Base-by-base conservation (phyloP, 495 filamentous ascomycete species). In the Letharia columbiana region DNA sequence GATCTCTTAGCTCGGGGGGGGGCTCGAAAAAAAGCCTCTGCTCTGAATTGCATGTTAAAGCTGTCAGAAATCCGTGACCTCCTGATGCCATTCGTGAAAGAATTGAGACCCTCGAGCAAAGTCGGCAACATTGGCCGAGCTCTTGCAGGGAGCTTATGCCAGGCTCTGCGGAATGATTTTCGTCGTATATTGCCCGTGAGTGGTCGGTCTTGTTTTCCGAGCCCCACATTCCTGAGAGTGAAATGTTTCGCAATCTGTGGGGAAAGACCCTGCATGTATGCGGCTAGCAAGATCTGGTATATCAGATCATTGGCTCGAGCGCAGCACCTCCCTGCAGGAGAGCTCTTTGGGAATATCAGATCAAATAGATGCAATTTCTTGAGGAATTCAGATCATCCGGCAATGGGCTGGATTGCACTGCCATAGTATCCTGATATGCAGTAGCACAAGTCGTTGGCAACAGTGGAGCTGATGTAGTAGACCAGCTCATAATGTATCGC, bases 231-330 rank as follows among this genome's bases (percentile, higher is more conserved):
- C 60, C 42, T 33, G 0, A 15, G 28, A 12, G 28, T 59, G 33
- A 13, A 18, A n/a, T 44, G 42, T 62, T 35, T 49, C n/a, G 42
- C 4, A 6, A 31, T 6, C 7, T 62, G 60, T 49, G 60, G 60
- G 60, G 60, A 42, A 62, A 28, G 15, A 20, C 42, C 41, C 60
- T 62, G 60, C 60, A 49, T 47, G 12, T n/a, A 49, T 62, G 40
- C 60, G 42, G 40, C 45, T 62, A 37, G 42, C 18, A 39, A 47
- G 60, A 62, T 62, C 60, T 62, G 41, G 41, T 28, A 57, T 37
- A 37, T 37, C 17, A 10, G 33, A 49, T 39, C 28, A n/a, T 62
- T 62, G 60, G 60, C 41, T 62, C 60, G 28, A 37, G 28, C 60
- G 15, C 13, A 33, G 10, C 41, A 11, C 9, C 15, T 35, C 18